Base-by-base conservation (phyloP, 1,139 yeast species). In the Wickerhamiella pararugosa region DNA sequence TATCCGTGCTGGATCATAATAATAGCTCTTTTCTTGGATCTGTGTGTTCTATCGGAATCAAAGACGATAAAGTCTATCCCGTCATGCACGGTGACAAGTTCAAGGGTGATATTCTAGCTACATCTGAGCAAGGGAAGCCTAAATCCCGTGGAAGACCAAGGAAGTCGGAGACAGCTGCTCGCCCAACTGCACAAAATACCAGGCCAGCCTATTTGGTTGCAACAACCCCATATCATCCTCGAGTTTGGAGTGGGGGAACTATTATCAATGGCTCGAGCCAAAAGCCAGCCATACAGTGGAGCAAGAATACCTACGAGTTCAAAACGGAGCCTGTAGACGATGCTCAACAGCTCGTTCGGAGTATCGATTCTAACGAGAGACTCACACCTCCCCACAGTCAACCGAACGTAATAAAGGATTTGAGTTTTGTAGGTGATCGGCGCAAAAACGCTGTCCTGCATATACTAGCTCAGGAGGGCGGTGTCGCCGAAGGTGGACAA, bases 61-160 rank as follows among this genome's bases (percentile, higher is more conserved):
- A 29, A 6, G 37, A 39, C 4, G 47, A 46, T 10, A 15, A 7
- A 5, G 40, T 43, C 5, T 29, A 34, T 21, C 47, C 53, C 1
- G 32, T 37, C 3, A 51, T 51, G 32, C 52, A 47, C 25, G 54
- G 54, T 31, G 54, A 48, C 1, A 43, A 36, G 21, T 29, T 34
- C 7, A 36, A 8, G 21, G 41, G 39, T 4, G 7, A 11, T 11
- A 29, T 28, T 3, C 32, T 25, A 5, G 25, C 26, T 15, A 32
- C 32, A 4, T n/a, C 30, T 6, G 37, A 35, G 32, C 21, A 34
- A 27, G 7, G 47, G 36, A 25, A 47, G 30, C n/a, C 27, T 26
- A 47, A 47, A 29, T 53, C 54, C 28, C 51, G 59, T 9, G 63
- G 61, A 2, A 38, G 62, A 25, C 63, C 62, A 0, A 48, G 54